A percentile compares a stretch with the other conserved stretches of the same genome.
Conservation (phyloP, 2,329 filamentous ascomycete genomes). For the Acrocalymma vagum region DNA sequence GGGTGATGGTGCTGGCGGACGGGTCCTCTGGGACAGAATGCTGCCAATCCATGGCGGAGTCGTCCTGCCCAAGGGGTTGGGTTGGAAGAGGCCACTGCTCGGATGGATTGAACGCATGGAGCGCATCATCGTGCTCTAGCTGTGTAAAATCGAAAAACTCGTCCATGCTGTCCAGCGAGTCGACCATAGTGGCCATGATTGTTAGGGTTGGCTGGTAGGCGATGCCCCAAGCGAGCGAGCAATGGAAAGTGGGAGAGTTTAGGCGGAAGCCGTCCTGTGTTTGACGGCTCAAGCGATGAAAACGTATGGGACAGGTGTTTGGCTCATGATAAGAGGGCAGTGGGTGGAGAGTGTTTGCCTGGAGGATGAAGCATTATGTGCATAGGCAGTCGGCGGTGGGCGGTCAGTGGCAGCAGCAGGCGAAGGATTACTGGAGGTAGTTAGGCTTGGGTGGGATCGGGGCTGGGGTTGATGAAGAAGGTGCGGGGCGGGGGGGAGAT, state of each 20-base stretch:
- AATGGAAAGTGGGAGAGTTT: too few relatives aligned
- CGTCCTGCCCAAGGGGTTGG: conserved; percentile 5
- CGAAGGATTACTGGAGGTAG: too few relatives aligned
- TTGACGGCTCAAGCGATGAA: too few relatives aligned
- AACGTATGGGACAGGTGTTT: too few relatives aligned
- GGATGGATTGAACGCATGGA: conserved; percentile 3
- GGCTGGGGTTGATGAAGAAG: conserved; percentile 40
- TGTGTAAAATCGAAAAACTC: conserved; percentile 48
- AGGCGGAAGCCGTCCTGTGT: too few relatives aligned
- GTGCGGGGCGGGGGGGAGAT: conserved; percentile 21
- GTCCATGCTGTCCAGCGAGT: conserved; percentile 30
- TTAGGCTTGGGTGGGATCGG: background rate
- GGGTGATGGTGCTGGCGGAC: too few relatives aligned
- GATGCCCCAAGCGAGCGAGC: too few relatives aligned
- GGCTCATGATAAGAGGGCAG: conserved; percentile 25
- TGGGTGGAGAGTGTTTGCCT: too few relatives aligned
- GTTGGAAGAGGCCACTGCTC: conserved; percentile 2
- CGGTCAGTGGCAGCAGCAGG: too few relatives aligned
- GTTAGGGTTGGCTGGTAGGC: too few relatives aligned
- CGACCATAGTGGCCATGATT: conserved; percentile 21
- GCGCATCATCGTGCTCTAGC: conserved; percentile 29
- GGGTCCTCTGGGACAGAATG: conserved; percentile 8
- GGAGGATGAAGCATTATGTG: too few relatives aligned
- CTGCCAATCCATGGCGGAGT: conserved; percentile 38
- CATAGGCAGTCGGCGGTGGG: too few relatives aligned